Conservation (phyloP, 73 alveolate genomes). For the Breviolum minutum region DNA sequence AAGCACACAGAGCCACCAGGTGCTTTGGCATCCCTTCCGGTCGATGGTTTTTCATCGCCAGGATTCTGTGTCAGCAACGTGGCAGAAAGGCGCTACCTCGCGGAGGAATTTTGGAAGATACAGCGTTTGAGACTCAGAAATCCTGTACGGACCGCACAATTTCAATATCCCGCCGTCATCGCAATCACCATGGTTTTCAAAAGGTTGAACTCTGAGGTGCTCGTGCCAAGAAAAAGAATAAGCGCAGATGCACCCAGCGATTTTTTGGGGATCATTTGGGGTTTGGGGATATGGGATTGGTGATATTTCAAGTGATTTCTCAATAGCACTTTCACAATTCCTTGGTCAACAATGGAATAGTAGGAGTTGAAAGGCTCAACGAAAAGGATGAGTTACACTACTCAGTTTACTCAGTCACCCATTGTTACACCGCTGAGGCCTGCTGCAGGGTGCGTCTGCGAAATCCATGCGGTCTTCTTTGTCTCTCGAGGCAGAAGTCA, state of each 20-base stretch:
- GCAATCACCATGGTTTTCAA: too few relatives aligned
- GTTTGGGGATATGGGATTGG: too few relatives aligned
- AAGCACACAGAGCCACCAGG: too few relatives aligned
- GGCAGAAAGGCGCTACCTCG: constrained; percentile 6
- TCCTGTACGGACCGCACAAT: neutral
- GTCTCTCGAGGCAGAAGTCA: neutral
- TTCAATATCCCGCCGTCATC: neutral
- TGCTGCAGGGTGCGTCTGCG: too few relatives aligned
- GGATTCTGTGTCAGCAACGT: neutral
- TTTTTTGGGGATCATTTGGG: too few relatives aligned
- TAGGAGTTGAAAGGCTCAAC: too few relatives aligned
- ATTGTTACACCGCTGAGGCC: neutral
- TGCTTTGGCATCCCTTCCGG: neutral
- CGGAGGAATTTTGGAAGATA: neutral
- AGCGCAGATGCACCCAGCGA: neutral
- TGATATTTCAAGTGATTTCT: too few relatives aligned
- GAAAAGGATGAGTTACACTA: neutral
- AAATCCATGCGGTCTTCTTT: constrained; percentile 5
- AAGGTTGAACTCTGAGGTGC: constrained; percentile 10
- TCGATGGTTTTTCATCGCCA: neutral
- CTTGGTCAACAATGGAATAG: too few relatives aligned
- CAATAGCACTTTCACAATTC: too few relatives aligned
- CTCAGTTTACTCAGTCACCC: neutral
- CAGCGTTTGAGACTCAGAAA: neutral
- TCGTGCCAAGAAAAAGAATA: neutral